These are phyloP conservation scores for Dictyostelium firmibasis DNA, from an alignment of 78 protist species.

Conservation along the genomic window DNA sequence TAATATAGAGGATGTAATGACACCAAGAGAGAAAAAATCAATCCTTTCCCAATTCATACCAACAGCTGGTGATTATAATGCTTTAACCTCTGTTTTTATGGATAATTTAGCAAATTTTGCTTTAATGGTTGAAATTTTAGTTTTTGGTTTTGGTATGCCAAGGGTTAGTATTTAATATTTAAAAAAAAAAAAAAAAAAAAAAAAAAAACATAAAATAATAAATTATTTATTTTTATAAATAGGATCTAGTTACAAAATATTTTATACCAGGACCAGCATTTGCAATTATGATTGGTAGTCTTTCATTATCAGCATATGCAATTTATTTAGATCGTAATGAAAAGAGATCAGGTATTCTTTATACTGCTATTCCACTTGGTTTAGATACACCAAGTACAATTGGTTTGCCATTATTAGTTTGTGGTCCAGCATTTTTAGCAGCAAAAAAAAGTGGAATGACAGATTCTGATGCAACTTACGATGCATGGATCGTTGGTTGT, in stretches of 20 bases:
- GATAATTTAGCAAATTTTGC: conserved; percentile 68
- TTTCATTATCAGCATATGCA: conserved; percentile 28
- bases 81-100: conserved; percentile 43
- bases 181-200: not conserved
- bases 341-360: not conserved
- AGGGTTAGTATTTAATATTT: not conserved
- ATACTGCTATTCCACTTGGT: conserved; percentile 51
- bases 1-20: not conserved
- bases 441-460: not conserved
- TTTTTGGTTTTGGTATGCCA: conserved; percentile 54
- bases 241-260: conserved; percentile 26
- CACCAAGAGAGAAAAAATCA: not conserved
- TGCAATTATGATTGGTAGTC: conserved; percentile 53
- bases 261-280: conserved; percentile 71
- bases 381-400: conserved; percentile 57
- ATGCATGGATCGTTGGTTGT: conserved; percentile 70
- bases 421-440: conserved; percentile 39
- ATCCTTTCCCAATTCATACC: not conserved
- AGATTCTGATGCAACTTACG: conserved; percentile 32
- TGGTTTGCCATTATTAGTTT: conserved; percentile 46
- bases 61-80: conserved; percentile 53
- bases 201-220: not conserved
- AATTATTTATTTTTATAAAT: not conserved
- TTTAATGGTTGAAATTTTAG: conserved; percentile 31
- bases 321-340: conserved; percentile 36